Percentiles rank a stretch among this genome's conserved stretches.
phyloP scores from a whole-genome alignment of 257 asterid species.

The Ophiorrhiza pumila region DNA sequence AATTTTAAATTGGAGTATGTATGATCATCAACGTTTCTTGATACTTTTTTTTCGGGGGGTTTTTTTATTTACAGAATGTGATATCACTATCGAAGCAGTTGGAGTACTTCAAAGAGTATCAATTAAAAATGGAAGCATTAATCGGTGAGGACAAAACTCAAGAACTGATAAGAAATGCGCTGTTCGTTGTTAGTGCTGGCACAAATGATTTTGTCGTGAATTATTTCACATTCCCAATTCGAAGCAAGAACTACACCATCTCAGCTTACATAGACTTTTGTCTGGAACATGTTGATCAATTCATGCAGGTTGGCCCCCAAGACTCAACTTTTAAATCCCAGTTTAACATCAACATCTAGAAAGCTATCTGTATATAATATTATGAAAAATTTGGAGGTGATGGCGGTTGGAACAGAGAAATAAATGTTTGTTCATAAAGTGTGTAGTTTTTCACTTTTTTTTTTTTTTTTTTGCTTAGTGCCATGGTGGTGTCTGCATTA shows the following conservation, averaged over 20 bases:
- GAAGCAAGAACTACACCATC: conserved; percentile 44
- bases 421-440: conserved; percentile 5
- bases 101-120: conserved; percentile 48
- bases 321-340: neutral
- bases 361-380: neutral
- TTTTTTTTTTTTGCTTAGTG: too few species aligned
- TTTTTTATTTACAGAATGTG: conserved; percentile 43
- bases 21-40: neutral
- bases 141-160: conserved; percentile 48
- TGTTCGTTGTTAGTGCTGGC: conserved; percentile 68
- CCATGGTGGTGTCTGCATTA: neutral
- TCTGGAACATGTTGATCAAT: conserved; percentile 23
- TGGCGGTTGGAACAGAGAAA: neutral
- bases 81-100: conserved; percentile 46
- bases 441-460: neutral
- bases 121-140: conserved; percentile 31
- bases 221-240: conserved; percentile 56
- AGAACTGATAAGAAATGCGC: conserved; percentile 37
- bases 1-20: too few species aligned
- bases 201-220: conserved; percentile 72
- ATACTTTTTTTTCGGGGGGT: neutral
- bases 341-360: neutral
- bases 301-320: conserved; percentile 49
- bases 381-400: neutral
- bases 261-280: conserved; percentile 44